phyloP scores from a whole-genome alignment of 2,329 filamentous ascomycete genomes.

The Aspergillus costaricaensis region DNA sequence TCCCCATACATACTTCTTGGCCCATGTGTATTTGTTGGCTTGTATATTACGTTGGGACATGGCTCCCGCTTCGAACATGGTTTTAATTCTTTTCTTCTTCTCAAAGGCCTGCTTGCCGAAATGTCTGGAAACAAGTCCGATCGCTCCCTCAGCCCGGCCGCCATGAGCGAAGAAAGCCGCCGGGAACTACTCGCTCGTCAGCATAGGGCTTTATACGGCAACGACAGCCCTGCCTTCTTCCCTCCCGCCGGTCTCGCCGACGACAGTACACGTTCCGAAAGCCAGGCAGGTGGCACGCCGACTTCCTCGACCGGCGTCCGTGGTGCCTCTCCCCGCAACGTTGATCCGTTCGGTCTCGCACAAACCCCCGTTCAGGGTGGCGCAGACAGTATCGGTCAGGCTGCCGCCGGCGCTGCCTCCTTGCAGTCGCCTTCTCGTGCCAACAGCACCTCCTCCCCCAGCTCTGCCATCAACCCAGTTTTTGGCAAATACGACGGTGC shows the following conservation, averaged over 20 bases:
- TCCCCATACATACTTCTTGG: conserved; percentile 38
- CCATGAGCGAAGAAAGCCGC: conserved; percentile 93
- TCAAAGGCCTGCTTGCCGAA: conserved; percentile 65
- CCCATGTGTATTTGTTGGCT: conserved; percentile 45
- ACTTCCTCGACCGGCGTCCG: conserved; percentile 64
- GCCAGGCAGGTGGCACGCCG: conserved; percentile 63
- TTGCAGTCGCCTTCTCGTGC: conserved; percentile 65
- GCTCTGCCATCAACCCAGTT: conserved; percentile 44
- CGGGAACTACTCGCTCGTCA: conserved; percentile 95
- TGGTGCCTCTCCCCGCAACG: conserved; percentile 77
- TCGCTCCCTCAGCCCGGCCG: conserved; percentile 78
- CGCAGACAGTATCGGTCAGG: conserved; percentile 55
- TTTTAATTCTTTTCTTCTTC: conserved; percentile 44
- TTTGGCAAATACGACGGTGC: conserved; percentile 61
- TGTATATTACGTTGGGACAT: conserved; percentile 46
- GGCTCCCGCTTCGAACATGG: conserved; percentile 38
- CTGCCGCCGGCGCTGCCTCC: conserved; percentile 40
- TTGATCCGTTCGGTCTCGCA: conserved; percentile 65
- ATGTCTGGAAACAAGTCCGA: conserved; percentile 77
- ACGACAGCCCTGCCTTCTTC: conserved; percentile 65
- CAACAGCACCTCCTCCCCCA: conserved; percentile 82
- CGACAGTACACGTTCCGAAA: conserved; percentile 66
- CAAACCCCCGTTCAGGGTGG: conserved; percentile 52
- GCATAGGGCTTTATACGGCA: conserved; percentile 90
- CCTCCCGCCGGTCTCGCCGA: conserved; percentile 68